Conservation (phyloP, 164 flowering plant genomes). For the Macadamia integrifolia region DNA sequence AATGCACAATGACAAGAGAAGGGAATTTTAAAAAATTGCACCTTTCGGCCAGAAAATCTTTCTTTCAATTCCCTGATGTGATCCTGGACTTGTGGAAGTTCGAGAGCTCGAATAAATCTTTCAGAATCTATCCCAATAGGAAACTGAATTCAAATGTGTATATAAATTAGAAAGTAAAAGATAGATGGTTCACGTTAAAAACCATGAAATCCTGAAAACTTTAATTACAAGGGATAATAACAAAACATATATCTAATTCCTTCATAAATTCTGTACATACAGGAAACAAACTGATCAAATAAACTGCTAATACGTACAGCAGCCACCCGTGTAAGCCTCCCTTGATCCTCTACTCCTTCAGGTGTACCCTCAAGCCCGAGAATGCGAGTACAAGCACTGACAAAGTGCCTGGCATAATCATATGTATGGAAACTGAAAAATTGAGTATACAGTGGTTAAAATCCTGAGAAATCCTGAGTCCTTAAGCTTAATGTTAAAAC, state of each 20-base stretch:
- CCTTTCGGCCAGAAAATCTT: conserved; percentile 82
- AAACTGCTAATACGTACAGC: conserved; percentile 45
- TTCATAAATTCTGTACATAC: conserved; percentile 1
- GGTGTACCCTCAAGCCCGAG: conserved; percentile 98
- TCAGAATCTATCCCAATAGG: conserved; percentile 96
- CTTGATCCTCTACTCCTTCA: conserved; percentile 96
- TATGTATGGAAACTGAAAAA: conserved; percentile 85
- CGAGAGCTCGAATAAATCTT: conserved; percentile 75
- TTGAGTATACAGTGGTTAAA: background rate
- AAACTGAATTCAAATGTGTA: conserved; percentile 36
- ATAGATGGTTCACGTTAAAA: background rate
- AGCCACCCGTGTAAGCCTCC: conserved; percentile 83
- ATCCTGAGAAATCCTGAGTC: background rate
- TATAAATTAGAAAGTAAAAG: background rate
- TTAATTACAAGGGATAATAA: background rate
- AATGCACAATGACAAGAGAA: background rate
- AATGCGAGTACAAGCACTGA: conserved; percentile 97
- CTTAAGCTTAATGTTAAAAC: background rate
- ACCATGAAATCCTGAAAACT: background rate
- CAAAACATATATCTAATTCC: conserved; percentile 2
- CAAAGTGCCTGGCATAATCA: conserved; percentile 97
- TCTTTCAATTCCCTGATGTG: conserved; percentile 65
- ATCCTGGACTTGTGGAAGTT: conserved; percentile 51
- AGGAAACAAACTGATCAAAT: background rate
- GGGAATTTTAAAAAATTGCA: conserved; percentile 8